Evolutionary conservation across 2,329 filamentous ascomycete species (phyloP).

Genomic region (Didymella keratinophila): DNA sequence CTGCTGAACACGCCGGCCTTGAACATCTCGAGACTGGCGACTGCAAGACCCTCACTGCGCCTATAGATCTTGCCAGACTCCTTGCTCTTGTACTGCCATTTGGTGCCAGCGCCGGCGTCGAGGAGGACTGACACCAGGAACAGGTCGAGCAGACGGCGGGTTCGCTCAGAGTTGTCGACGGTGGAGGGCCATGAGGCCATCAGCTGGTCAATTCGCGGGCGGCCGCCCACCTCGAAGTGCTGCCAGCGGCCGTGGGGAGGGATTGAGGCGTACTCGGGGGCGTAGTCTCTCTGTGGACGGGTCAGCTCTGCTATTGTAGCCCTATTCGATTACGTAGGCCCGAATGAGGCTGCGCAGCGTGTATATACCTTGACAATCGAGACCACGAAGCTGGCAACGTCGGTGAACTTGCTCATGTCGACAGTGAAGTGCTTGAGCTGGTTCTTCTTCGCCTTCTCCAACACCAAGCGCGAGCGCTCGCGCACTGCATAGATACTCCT

Average conservation of each 20-base stretch:
- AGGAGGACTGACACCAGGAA: conserved; percentile 83
- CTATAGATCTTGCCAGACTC: conserved; percentile 84
- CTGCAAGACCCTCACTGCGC: conserved; percentile 87
- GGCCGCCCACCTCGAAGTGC: conserved; percentile 76
- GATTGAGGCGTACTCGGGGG: conserved; percentile 73
- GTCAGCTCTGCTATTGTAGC: conserved; percentile 1
- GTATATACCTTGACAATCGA: conserved; percentile 86
- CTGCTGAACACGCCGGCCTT: conserved; percentile 90
- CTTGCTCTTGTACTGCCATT: conserved; percentile 91
- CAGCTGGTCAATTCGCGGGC: conserved; percentile 75
- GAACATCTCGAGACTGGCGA: conserved; percentile 87
- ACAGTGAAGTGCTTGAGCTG: conserved; percentile 87
- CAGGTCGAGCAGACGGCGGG: conserved; percentile 77
- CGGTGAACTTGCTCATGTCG: conserved; percentile 81
- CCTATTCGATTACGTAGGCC: background rate
- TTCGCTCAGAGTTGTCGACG: conserved; percentile 76
- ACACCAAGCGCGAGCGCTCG: conserved; percentile 76
- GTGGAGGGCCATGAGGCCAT: conserved; percentile 72
- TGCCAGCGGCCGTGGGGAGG: conserved; percentile 76
- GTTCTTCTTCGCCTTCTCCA: conserved; percentile 79
- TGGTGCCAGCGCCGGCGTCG: conserved; percentile 86
- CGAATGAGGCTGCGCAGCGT: background rate
- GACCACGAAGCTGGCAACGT: conserved; percentile 87
- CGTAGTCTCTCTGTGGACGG: conserved; percentile 68
- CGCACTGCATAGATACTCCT: conserved; percentile 88